phyloP scores from a whole-genome alignment of 176 grass and related monocot species.

The Zoysia japonica region DNA sequence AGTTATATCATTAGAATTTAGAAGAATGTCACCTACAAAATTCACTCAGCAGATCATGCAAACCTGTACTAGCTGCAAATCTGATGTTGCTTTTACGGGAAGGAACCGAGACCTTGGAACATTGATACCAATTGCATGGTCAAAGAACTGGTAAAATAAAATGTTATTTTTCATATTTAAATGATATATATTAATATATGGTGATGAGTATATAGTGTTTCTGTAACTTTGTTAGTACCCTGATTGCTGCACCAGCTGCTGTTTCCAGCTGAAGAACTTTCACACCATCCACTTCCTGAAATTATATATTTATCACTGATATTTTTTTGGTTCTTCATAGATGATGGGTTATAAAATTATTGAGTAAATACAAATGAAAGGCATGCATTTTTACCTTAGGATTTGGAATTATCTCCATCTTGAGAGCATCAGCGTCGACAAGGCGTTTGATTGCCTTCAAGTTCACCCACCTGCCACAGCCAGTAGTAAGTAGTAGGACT shows the following conservation, averaged over 20 bases:
- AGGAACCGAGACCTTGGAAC: conserved; percentile 91
- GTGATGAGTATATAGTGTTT: background rate
- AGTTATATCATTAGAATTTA: background rate
- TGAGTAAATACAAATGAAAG: background rate
- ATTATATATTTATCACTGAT: conserved; percentile 16
- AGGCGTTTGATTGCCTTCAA: conserved; percentile 91
- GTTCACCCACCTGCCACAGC: conserved; percentile 75
- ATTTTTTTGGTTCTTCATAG: background rate
- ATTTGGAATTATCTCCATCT: conserved; percentile 99
- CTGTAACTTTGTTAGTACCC: conserved; percentile 46
- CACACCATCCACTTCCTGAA: conserved; percentile 88
- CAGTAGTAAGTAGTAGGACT: background rate
- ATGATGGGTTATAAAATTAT: background rate
- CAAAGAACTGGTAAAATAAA: conserved; percentile 75
- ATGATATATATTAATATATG: background rate
- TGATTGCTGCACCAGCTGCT: conserved; percentile 87
- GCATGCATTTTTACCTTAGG: conserved; percentile 59
- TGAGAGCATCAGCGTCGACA: conserved; percentile 84
- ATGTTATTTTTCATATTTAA: conserved; percentile 28
- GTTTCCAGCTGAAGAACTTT: conserved; percentile 95
- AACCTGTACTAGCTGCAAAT: conserved; percentile 91
- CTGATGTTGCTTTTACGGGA: conserved; percentile 87
- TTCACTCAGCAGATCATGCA: conserved; percentile 17
- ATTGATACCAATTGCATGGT: conserved; percentile 76
- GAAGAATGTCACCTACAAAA: background rate